Base-by-base conservation (phyloP, 768 basidiomycete species). In the Clavaria fumosa region DNA sequence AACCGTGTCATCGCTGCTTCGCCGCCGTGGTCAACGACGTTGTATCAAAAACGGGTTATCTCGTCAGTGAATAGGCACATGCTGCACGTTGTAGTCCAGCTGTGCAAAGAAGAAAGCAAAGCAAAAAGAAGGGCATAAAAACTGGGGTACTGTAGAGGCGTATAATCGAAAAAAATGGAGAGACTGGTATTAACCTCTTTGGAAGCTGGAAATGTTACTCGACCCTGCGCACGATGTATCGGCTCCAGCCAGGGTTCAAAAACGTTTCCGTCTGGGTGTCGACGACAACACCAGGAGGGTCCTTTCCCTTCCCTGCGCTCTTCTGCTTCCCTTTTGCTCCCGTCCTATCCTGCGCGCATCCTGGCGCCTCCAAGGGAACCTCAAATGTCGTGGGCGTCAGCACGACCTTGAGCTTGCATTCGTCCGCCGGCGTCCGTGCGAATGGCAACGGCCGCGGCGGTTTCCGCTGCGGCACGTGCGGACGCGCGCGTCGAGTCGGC, bases 201-300 rank as follows among this genome's bases (percentile, higher is more conserved):
- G n/a, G n/a, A n/a, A n/a, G n/a, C n/a, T n/a, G n/a, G n/a, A n/a
- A n/a, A n/a, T n/a, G n/a, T 52, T 40, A 47, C 23, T 59, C 56
- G 23, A 52, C 53, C 23, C 53, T 59, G 45, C 63, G 65, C 26
- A 78, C 63, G 27, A 64, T 50, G 51, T 80, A 78, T 41, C 71
- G 59, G 51, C 79, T 75, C 77, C 77, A 80, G 37, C 63, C 69
- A 20, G 77, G 75, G 50, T 69, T 73, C 12, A 60, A 45, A 23
- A 69, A 60, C 41, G 66, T 64, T 53, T 67, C 71, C 47, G 51
- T 40, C 46, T 57, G 24, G 54, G 52, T 37, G 56, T 55, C 32
- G 45, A 55, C 36, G 47, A 41, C 37, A 45, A 53, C 46, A 43
- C 47, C 35, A 52, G 21, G 35, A 17, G 44, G 23, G 49, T 43